phyloP scores from a whole-genome alignment of 768 basidiomycete genomes.

The Leccinum barrowsii region DNA sequence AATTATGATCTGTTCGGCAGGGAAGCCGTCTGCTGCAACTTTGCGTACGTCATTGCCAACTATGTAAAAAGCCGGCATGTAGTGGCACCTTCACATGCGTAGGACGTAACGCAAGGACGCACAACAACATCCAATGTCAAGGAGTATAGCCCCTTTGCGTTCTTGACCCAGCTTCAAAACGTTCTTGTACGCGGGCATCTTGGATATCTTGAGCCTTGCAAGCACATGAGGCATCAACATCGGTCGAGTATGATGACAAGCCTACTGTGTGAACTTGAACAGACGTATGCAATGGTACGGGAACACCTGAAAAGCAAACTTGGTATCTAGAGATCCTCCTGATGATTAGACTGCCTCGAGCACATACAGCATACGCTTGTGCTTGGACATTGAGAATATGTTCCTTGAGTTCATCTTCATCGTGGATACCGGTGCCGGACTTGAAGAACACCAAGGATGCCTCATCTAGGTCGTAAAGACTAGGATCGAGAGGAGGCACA shows the following conservation, averaged over 20 bases:
- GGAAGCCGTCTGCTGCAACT: constrained; percentile 41
- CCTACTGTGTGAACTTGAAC: constrained; percentile 19
- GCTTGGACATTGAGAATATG: constrained; percentile 34
- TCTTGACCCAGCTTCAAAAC: constrained; percentile 36
- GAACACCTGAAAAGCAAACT: constrained; percentile 12
- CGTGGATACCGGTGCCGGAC: constrained; percentile 26
- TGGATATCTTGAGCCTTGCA: constrained; percentile 20
- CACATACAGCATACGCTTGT: constrained; percentile 31
- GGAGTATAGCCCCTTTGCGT: constrained; percentile 34
- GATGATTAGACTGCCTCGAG: background rate
- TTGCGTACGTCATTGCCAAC: constrained; percentile 43
- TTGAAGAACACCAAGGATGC: constrained; percentile 28
- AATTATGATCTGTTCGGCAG: constrained; percentile 27
- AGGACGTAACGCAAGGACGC: constrained; percentile 5
- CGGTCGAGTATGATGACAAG: background rate
- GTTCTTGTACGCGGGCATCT: constrained; percentile 18
- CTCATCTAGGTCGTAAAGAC: constrained; percentile 11
- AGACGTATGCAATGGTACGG: constrained; percentile 24
- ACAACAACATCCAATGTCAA: constrained; percentile 48
- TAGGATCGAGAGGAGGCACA: constrained; percentile 10
- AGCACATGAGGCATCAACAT: background rate
- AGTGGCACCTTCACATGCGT: background rate
- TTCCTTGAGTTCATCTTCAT: constrained; percentile 28
- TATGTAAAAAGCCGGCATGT: constrained; percentile 5
- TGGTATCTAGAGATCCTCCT: background rate